Base-by-base conservation (phyloP, 106 monocot species). In the Dendrobium nobile region DNA sequence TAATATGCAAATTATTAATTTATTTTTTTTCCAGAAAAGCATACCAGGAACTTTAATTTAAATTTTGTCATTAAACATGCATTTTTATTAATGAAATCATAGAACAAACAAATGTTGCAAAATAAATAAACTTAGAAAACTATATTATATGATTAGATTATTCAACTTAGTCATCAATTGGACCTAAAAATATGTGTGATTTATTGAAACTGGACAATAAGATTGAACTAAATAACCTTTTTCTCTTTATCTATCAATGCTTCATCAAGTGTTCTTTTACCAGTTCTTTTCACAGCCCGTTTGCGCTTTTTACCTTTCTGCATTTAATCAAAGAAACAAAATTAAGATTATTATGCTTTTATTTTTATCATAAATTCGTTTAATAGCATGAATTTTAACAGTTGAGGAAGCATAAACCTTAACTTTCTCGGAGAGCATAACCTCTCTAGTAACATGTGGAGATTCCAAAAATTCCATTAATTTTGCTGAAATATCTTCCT, bases 371-470 rank as follows among this genome's bases (percentile, higher is more conserved):
- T 70, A 61, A 24, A 37, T 70, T n/a, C 9, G 37, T 70, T 33
- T 33, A 37, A 70, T 37, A 68, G 9, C 70, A 70, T 16, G 3
- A 68, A 37, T 43, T 74, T 22, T 6, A 74, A 44, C 4, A 22
- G 1, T n/a, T 44, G 4, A 44, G 74, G 41, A 42, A 20, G 43
- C 58, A 70, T 72, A 41, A 51, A 87, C 83, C 82, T 79, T 79
- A 28, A 82, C 85, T 44, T 81, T 78, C 28, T 94, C 92, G 81
- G 94, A 76, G 59, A 98, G 89, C 61, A 94, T 5, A 82, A 94
- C 80, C 86, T 98, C 97, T 81, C 94, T 87, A 8, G 91, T 98
- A 74, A 87, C 80, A 86, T 84, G 84, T 72, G 97, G 97, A 81
- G 91, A 89, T 78, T 87, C 90, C 77, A 98, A 78, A 82, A 98